These are phyloP conservation scores for Alternaria novae-zelandiae DNA, from an alignment of 2,329 filamentous ascomycete genomes.

Conservation along the genomic window DNA sequence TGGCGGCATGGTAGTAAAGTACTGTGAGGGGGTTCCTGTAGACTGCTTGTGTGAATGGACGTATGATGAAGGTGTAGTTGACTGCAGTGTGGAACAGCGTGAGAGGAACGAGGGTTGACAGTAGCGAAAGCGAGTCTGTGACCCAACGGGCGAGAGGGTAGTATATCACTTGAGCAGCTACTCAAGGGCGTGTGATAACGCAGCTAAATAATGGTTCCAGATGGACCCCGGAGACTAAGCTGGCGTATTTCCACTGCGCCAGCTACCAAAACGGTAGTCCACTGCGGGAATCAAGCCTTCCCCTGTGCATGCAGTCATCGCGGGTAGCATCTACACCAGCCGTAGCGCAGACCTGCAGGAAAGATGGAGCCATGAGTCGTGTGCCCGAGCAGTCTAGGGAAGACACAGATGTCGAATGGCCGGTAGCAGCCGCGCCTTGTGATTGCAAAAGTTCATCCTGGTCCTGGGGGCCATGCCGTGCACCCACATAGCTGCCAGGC, in stretches of 20 bases:
- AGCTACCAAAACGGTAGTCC: constrained; percentile 36
- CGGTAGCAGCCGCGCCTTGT: constrained; percentile 34
- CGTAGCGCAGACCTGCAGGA: constrained; percentile 17
- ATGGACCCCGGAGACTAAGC: constrained; percentile 36
- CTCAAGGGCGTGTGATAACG: constrained; percentile 36
- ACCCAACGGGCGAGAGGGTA: constrained; percentile 29
- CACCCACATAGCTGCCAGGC: constrained; percentile 25
- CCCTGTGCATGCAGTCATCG: constrained; percentile 34
- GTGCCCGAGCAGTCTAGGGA: constrained; percentile 31
- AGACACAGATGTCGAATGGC: constrained; percentile 31
- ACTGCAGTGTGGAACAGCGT: constrained; percentile 4
- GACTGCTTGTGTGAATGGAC: constrained; percentile 7
- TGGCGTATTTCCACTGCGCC: constrained; percentile 26
- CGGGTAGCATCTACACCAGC: constrained; percentile 27
- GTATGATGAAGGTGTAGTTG: constrained; percentile 5
- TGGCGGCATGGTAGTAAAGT: constrained; percentile 57
- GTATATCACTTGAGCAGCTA: constrained; percentile 37
- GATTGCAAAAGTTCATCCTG: constrained; percentile 28
- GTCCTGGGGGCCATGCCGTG: constrained; percentile 28
- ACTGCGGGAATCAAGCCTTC: constrained; percentile 37
- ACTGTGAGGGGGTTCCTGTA: constrained; percentile 4
- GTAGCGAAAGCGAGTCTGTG: constrained; percentile 12
- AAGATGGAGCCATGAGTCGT: constrained; percentile 33
- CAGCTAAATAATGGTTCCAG: constrained; percentile 38
- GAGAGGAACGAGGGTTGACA: constrained; percentile 13